Evolutionary conservation across 164 flowering plant species (phyloP).

Genomic region (Sedum album): DNA sequence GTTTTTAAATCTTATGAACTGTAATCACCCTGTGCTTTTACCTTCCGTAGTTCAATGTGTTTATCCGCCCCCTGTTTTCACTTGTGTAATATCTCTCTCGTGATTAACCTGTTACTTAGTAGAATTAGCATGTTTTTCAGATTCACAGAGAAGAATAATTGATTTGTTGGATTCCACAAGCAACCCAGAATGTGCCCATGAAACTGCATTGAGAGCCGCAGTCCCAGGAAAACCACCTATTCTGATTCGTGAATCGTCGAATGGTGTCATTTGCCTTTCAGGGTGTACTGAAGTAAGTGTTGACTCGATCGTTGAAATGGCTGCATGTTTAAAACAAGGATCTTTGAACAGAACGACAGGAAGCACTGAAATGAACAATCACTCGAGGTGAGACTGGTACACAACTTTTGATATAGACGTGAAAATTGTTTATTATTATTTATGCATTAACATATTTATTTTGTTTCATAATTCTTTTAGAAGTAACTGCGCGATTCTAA

Average conservation of each 20-base stretch:
- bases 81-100: conserved; percentile 15
- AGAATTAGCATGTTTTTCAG: conserved; percentile 21
- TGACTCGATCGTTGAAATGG: conserved; percentile 78
- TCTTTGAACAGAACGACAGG: conserved; percentile 91
- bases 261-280: conserved; percentile 91
- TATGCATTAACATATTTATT: not conserved
- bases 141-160: conserved; percentile 89
- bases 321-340: conserved; percentile 88
- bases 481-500: conserved; percentile 11
- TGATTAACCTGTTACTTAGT: not conserved
- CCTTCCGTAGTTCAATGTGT: not conserved
- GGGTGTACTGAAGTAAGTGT: conserved; percentile 90
- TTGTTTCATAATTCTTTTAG: not conserved
- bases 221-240: conserved; percentile 83
- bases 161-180: conserved; percentile 82
- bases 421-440: not conserved
- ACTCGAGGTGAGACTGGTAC: conserved; percentile 58
- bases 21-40: not conserved
- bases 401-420: not conserved
- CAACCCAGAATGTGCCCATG: conserved; percentile 40
- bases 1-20: too few species aligned
- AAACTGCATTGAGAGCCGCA: conserved; percentile 44
- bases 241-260: conserved; percentile 92
- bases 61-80: not conserved
- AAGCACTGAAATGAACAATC: conserved; percentile 98